Evolutionary conservation across 768 basidiomycete genomes (phyloP).

Genomic region (Gautieria morchelliformis): DNA sequence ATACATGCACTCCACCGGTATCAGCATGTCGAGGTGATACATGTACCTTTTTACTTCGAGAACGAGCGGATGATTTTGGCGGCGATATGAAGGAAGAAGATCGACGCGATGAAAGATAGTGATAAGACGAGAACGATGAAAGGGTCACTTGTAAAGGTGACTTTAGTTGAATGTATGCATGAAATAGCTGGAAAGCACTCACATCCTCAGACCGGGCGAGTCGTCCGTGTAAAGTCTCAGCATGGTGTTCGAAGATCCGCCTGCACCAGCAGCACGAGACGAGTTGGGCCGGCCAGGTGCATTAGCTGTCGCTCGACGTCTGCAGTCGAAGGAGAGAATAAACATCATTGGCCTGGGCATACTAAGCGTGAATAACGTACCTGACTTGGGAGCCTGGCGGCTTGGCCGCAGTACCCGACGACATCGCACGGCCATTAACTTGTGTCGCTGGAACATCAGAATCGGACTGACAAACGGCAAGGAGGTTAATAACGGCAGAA

Average conservation of each 20-base stretch:
- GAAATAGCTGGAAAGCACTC: conserved; percentile 27
- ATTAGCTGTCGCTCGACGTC: conserved; percentile 62
- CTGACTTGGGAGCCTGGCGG: conserved; percentile 77
- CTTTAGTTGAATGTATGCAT: conserved; percentile 1
- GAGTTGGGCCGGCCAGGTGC: conserved; percentile 76
- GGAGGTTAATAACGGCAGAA: background rate
- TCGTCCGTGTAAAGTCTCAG: conserved; percentile 98
- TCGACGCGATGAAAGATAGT: conserved; percentile 92
- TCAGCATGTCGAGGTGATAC: background rate
- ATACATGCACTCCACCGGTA: background rate
- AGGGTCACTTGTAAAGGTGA: conserved; percentile 56
- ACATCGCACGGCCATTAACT: conserved; percentile 28
- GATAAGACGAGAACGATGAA: conserved; percentile 95
- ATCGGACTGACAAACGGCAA: conserved; percentile 48
- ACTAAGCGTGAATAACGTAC: conserved; percentile 32
- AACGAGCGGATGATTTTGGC: conserved; percentile 90
- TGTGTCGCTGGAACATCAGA: conserved; percentile 49
- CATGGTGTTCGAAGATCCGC: conserved; percentile 97
- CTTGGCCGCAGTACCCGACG: conserved; percentile 41
- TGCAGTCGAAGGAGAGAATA: conserved; percentile 18
- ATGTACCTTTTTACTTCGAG: conserved; percentile 45
- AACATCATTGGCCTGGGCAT: background rate
- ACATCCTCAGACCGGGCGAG: conserved; percentile 96
- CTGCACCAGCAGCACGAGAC: conserved; percentile 83
- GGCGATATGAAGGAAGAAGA: conserved; percentile 97